Evolutionary conservation across 129 eudicot genomes (phyloP), one percentile per base, ranked within the genome.

Genomic region (Saussurea involucrata): DNA sequence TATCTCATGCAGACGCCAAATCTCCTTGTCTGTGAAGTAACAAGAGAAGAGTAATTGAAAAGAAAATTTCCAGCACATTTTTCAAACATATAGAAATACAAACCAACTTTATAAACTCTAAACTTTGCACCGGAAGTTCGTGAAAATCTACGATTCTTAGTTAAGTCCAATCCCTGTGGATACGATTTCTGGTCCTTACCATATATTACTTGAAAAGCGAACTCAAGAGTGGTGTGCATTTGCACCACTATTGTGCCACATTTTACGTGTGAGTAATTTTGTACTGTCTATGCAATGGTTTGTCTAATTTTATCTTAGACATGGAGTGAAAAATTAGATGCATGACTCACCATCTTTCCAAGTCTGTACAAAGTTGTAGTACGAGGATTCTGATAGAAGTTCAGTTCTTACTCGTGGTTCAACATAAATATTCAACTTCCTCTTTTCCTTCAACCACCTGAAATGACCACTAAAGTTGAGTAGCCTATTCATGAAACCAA

Each of bases 381-480:
- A 82, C 58, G 89, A 75, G 22, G 96, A 86, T 72, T 86, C 93
- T 31, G 82, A 63, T 61, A 88, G 55, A 81, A 90, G 96, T 84
- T 90, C 96, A 72, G 82, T 46, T 71, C 75, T 87, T 66, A 90
- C 96, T 55, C 88, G 86, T 72, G 96, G 93, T 80, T 90, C 96
- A 57, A 88, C 96, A 69, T 82, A 66, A 27, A 90, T 76, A 25
- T 84, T 82, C 34, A 90, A 65, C 42, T 76, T 84, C 69, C 77
- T 82, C 64, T 58, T 58, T 72, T 86, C 88, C 71, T 78, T 90
- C 81, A 90, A 76, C 93, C 96, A 90, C 83, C 96, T 90, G 64
- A 20, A 58, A 58, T 58, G 12, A 58, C 64, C 64, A 58, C 27
- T 2, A 18, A 58, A 58, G 24, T 58, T 7, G 27, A 58, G 24